These are phyloP conservation scores for Gomphus bonarii DNA, from an alignment of 1,284 basidiomycete species.

Conservation along the genomic window DNA sequence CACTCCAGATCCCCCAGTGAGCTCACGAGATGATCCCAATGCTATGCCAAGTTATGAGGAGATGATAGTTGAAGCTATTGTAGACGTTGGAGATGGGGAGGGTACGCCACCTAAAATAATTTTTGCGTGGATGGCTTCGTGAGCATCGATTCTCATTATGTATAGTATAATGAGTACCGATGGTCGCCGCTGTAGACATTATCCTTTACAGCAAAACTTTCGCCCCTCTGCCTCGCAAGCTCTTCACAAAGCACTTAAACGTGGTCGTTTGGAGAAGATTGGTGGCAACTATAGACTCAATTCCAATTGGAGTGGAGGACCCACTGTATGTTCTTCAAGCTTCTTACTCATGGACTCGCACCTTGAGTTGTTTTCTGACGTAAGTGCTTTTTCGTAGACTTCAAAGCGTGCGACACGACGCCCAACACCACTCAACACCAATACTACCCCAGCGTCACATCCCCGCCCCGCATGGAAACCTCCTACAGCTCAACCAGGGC, in stretches of 20 bases:
- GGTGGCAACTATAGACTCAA: slow-evolving; percentile 65
- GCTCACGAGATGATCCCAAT: slow-evolving; percentile 35
- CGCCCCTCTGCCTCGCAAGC: slow-evolving; percentile 76
- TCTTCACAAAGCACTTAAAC: slow-evolving; percentile 68
- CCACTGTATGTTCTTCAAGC: slow-evolving; percentile 36
- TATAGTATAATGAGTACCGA: not conserved
- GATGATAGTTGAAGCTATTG: slow-evolving; percentile 73
- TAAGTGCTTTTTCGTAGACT: slow-evolving; percentile 13
- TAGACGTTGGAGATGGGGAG: slow-evolving; percentile 46
- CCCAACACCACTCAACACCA: slow-evolving; percentile 4
- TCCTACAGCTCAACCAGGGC: not conserved
- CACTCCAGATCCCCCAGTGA: slow-evolving; percentile 8
- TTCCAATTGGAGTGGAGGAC: slow-evolving; percentile 64
- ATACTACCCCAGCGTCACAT: not conserved
- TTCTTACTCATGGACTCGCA: not conserved
- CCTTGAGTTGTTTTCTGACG: not conserved
- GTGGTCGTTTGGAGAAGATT: slow-evolving; percentile 64
- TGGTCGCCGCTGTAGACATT: slow-evolving; percentile 26
- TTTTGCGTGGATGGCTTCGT: slow-evolving; percentile 66
- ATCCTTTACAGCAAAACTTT: slow-evolving; percentile 79
- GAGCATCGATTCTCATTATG: not conserved
- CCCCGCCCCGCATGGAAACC: not conserved
- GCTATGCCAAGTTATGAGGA: slow-evolving; percentile 70
- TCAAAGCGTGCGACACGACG: slow-evolving; percentile 15
- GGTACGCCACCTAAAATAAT: slow-evolving; percentile 71